Conservation (phyloP, 345 rosid species). For the Geranium rotundifolium region DNA sequence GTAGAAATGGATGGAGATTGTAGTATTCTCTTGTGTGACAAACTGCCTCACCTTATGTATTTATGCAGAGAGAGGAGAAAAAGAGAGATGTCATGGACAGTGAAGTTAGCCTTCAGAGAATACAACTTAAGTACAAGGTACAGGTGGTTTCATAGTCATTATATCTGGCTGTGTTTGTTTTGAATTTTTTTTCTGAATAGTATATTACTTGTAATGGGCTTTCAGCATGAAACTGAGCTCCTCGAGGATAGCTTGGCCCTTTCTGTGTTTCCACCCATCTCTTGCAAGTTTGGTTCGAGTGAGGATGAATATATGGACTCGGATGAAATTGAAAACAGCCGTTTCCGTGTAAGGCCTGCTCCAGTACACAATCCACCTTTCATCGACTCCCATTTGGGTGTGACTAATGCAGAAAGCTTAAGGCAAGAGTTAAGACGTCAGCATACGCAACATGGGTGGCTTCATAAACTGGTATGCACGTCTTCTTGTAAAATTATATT, state of each 20-base stretch:
- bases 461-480: conserved; percentile 55
- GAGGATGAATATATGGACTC: conserved; percentile 85
- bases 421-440: conserved; percentile 73
- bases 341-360: conserved; percentile 37
- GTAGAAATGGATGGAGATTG: neutral
- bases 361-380: conserved; percentile 35
- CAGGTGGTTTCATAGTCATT: neutral
- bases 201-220: neutral
- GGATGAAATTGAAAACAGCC: conserved; percentile 59
- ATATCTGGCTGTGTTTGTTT: too few species aligned
- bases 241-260: conserved; percentile 64
- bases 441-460: conserved; percentile 57
- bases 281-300: conserved; percentile 70
- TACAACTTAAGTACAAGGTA: conserved; percentile 89
- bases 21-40: conserved; percentile 4
- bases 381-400: conserved; percentile 28
- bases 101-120: conserved; percentile 83
- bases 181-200: too few species aligned
- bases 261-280: conserved; percentile 49
- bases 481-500: neutral
- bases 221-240: conserved; percentile 79
- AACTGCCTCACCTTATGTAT: conserved; percentile 9
- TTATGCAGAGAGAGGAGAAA: conserved; percentile 82
- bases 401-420: conserved; percentile 35
- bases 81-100: conserved; percentile 81